phyloP scores from a whole-genome alignment of 2,329 filamentous ascomycete genomes.

The Pyrenophora graminea region DNA sequence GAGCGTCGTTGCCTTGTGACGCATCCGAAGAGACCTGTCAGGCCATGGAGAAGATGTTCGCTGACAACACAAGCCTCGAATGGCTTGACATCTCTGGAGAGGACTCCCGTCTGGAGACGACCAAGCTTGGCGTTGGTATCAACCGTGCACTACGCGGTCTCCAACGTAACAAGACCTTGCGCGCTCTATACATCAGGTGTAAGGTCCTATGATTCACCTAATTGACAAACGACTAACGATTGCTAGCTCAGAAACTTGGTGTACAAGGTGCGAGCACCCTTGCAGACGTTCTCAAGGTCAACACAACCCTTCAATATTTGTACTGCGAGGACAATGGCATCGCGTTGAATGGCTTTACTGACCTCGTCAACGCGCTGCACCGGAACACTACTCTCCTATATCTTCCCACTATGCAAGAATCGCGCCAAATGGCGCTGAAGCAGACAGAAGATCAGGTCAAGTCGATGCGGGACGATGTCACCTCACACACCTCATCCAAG shows the following conservation, averaged over 20 bases:
- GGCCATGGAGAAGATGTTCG: slow-evolving; percentile 66
- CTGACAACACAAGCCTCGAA: slow-evolving; percentile 67
- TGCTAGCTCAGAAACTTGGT: slow-evolving; percentile 65
- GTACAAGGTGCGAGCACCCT: slow-evolving; percentile 71
- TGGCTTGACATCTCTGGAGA: slow-evolving; percentile 73
- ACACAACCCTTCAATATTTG: slow-evolving; percentile 65
- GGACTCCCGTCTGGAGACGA: slow-evolving; percentile 71
- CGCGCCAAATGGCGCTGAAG: slow-evolving; percentile 64
- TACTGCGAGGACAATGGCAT: slow-evolving; percentile 75
- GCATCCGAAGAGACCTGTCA: slow-evolving; percentile 69
- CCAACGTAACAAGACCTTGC: slow-evolving; percentile 65
- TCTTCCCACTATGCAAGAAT: slow-evolving; percentile 66
- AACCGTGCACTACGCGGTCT: slow-evolving; percentile 68
- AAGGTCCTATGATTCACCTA: slow-evolving; percentile 7
- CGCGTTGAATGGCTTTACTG: slow-evolving; percentile 70
- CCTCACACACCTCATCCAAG: slow-evolving; percentile 32
- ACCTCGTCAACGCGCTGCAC: slow-evolving; percentile 69
- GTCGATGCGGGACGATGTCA: slow-evolving; percentile 52
- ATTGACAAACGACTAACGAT: slow-evolving; percentile 17
- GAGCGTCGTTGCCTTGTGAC: slow-evolving; percentile 70
- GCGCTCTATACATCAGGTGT: slow-evolving; percentile 65
- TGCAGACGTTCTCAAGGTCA: slow-evolving; percentile 69
- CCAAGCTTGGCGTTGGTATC: slow-evolving; percentile 69
- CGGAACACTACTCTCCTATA: slow-evolving; percentile 66
- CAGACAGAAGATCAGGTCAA: slow-evolving; percentile 62